phyloP scores from a whole-genome alignment of 2,329 filamentous ascomycete genomes.

The Dothideomycetes sp. region DNA sequence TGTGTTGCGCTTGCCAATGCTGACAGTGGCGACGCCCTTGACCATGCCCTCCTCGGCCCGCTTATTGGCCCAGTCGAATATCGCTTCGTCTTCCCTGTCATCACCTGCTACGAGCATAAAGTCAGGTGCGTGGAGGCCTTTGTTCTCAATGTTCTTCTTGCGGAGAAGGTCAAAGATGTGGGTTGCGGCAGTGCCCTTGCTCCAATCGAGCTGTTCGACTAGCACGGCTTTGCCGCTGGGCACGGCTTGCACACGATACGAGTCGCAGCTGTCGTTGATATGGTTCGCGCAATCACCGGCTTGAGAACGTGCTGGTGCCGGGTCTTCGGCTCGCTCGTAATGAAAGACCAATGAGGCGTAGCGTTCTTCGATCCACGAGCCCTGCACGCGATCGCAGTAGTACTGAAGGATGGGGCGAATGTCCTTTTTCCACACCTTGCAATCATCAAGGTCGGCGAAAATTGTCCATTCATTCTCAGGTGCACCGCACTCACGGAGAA shows the following conservation, averaged over 20 bases:
- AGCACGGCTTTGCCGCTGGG: slow-evolving; percentile 66
- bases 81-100: slow-evolving; percentile 83
- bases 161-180: slow-evolving; percentile 50
- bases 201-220: slow-evolving; percentile 77
- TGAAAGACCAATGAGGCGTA: slow-evolving; percentile 87
- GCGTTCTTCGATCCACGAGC: slow-evolving; percentile 80
- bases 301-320: slow-evolving; percentile 61
- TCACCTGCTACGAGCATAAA: slow-evolving; percentile 87
- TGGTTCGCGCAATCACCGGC: slow-evolving; percentile 86
- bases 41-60: slow-evolving; percentile 44
- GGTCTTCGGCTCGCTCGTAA: slow-evolving; percentile 72
- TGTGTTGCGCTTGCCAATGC: slow-evolving; percentile 76
- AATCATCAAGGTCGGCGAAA: slow-evolving; percentile 61
- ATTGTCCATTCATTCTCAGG: slow-evolving; percentile 58
- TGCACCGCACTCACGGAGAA: slow-evolving; percentile 58
- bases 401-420: slow-evolving; percentile 77
- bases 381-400: slow-evolving; percentile 80
- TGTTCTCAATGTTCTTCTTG: slow-evolving; percentile 20
- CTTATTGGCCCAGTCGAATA: slow-evolving; percentile 88
- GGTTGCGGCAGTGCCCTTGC: slow-evolving; percentile 73
- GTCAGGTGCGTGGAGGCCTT: slow-evolving; percentile 44
- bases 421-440: slow-evolving; percentile 69
- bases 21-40: slow-evolving; percentile 67
- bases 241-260: slow-evolving; percentile 73
- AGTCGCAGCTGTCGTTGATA: slow-evolving; percentile 86